A percentile compares a stretch with the other conserved stretches of the same genome.
Evolutionary conservation across 2,329 filamentous ascomycete genomes (phyloP).

Genomic region (Cercospora berteroae): DNA sequence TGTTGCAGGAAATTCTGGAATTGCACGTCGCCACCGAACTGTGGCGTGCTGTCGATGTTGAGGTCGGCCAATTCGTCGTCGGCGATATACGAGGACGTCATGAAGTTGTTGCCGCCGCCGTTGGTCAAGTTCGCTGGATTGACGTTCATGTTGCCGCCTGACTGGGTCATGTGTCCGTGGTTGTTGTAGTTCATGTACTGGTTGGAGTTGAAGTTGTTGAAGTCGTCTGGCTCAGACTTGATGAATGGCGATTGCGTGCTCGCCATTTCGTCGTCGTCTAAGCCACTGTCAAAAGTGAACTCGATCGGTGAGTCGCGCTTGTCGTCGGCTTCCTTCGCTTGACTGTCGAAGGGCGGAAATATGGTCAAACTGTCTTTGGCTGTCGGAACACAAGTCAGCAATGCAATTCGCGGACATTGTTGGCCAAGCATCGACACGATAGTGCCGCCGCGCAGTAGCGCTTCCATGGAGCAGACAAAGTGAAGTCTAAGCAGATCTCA

Average conservation of each 20-base stretch:
- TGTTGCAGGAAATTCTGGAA: conserved; percentile 50
- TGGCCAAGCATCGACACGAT: conserved; percentile 5
- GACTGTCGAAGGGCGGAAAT: conserved; percentile 37
- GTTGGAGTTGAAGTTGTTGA: conserved; percentile 51
- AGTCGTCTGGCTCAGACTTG: conserved; percentile 64
- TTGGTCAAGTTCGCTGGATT: conserved; percentile 84
- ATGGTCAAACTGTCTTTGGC: conserved; percentile 33
- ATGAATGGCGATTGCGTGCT: conserved; percentile 61
- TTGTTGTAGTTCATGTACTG: conserved; percentile 36
- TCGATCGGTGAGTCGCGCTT: conserved; percentile 40
- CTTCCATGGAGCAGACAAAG: neutral
- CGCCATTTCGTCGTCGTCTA: conserved; percentile 46
- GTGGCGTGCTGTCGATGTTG: conserved; percentile 39
- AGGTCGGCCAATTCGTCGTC: conserved; percentile 88
- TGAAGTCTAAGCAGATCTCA: neutral
- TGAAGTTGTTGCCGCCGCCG: conserved; percentile 48
- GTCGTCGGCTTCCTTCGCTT: conserved; percentile 27
- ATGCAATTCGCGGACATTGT: conserved; percentile 14
- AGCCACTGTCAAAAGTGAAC: conserved; percentile 34
- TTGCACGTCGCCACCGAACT: conserved; percentile 35
- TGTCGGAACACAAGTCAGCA: conserved; percentile 22
- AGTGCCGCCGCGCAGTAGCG: conserved; percentile 4
- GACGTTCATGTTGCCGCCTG: conserved; percentile 58
- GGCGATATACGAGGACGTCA: conserved; percentile 70
- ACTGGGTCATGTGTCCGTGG: conserved; percentile 27